Base-by-base conservation (phyloP, 495 filamentous ascomycete genomes). In the Aspergillus sclerotiicarbonarius region DNA sequence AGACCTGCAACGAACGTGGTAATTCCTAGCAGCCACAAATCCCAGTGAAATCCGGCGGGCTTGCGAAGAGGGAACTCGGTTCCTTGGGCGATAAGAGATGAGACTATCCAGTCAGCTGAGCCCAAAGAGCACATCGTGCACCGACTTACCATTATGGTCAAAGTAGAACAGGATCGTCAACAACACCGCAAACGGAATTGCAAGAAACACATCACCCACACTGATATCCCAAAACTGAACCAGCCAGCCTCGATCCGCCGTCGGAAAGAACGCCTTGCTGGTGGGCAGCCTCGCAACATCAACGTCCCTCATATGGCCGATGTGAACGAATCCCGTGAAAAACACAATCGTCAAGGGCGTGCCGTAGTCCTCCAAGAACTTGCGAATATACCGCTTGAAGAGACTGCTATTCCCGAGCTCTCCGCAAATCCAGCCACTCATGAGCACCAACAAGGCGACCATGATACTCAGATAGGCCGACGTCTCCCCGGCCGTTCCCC, bases 21-120 rank as follows among this genome's bases (percentile, higher is more conserved):
- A 12, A 91, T 75, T 13, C 93, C 93, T 1, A 97, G 85, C 29
- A 97, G 84, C 80, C 94, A 96, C 50, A 97, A 68, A 63, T 96
- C 92, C 92, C 92, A 97, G 77, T 96, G 92, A 69, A 97, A 97
- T 9, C 92, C 92, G 32, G 91, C 91, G 6, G 93, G 93, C 63
- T 98, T 98, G 12, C 82, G 81, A 19, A 97, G 82, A 1, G 93
- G 93, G 65, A 96, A 98, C 64, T 96, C 89, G 43, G 87, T 95
- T 45, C 90, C 93, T 72, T 97, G 93, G 8, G 91, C 91, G 47
- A 93, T 96, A 53, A 98, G 84, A 21, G 88, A 87, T 9, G 89
- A 92, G 3, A 94, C 89, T 87, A 39, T 20, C 13, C 62, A 25
- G 71, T 49, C 33, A 56, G 19, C 10, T 35, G 49, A 35, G 37